phyloP scores from a whole-genome alignment of 352 stramenopile species.

The Globisporangium abappressorium region DNA sequence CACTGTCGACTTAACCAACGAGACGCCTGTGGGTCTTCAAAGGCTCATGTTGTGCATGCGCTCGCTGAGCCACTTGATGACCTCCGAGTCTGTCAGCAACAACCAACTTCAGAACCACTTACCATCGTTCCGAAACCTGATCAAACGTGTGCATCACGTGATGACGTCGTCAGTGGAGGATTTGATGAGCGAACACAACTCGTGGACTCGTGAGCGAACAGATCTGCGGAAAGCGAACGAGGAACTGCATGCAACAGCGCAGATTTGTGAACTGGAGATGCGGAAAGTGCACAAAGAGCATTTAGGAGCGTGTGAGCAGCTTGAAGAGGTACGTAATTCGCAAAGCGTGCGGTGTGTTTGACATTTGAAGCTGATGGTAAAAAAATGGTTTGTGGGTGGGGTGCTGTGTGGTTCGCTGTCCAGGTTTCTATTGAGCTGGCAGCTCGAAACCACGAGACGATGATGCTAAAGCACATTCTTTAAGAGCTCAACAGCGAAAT shows the following conservation, averaged over 20 bases:
- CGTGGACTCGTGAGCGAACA: constrained; percentile 36
- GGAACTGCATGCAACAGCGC: constrained; percentile 29
- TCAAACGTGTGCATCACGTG: constrained; percentile 1
- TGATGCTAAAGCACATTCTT: not conserved
- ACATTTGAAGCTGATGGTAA: not conserved
- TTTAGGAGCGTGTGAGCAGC: not conserved
- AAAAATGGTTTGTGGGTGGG: not conserved
- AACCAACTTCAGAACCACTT: not conserved
- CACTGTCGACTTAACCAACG: not conserved
- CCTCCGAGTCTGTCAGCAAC: not conserved
- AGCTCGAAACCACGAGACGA: constrained; percentile 8
- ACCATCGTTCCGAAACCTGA: constrained; percentile 1
- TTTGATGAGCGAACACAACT: constrained; percentile 20
- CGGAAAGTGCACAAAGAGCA: constrained; percentile 29
- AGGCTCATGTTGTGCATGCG: not conserved
- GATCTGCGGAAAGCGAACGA: constrained; percentile 30
- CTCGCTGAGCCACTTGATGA: constrained; percentile 3
- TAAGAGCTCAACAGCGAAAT: not conserved
- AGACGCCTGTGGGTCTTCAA: not conserved
- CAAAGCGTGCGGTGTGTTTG: not conserved
- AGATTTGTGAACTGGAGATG: constrained; percentile 36
- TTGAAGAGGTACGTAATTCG: constrained; percentile 3
- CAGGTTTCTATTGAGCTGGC: constrained; percentile 1
- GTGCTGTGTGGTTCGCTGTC: not conserved
- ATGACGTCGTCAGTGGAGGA: constrained; percentile 2